These are phyloP conservation scores for Flaveria trinervia DNA, from an alignment of 129 eudicot genomes.

Conservation along the genomic window DNA sequence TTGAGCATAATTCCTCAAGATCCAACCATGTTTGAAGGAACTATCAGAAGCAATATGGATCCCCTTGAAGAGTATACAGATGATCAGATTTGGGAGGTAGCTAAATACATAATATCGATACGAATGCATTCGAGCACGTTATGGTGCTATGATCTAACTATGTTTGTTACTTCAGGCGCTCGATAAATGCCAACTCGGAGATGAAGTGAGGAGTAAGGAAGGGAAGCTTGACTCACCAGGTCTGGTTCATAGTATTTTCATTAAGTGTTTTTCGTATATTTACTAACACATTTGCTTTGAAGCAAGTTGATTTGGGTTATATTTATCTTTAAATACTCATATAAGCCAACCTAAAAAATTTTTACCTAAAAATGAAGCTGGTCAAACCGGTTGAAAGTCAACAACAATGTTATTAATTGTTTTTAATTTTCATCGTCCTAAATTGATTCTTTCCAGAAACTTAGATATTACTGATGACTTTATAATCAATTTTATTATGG, in stretches of 20 bases:
- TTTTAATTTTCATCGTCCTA: background rate
- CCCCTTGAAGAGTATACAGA: conserved; percentile 93
- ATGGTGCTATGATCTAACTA: conserved; percentile 3
- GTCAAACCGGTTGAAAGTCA: background rate
- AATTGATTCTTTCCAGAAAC: background rate
- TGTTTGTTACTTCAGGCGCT: conserved; percentile 54
- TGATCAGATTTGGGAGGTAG: conserved; percentile 96
- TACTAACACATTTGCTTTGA: background rate
- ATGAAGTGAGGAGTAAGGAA: conserved; percentile 82
- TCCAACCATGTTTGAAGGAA: conserved; percentile 99
- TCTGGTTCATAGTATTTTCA: conserved; percentile 23
- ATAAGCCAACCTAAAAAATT: background rate
- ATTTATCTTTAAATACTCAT: background rate
- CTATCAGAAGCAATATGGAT: conserved; percentile 80
- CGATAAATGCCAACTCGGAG: conserved; percentile 87
- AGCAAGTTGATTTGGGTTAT: background rate
- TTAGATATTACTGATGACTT: background rate
- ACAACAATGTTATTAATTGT: background rate
- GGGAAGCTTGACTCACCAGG: conserved; percentile 83
- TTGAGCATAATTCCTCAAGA: conserved; percentile 95
- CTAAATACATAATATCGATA: background rate
- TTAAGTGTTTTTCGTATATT: background rate
- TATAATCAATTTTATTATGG: background rate
- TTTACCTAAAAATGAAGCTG: background rate
- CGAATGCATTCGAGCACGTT: background rate